A percentile compares a stretch with the other conserved stretches of the same genome.
Evolutionary conservation across 78 protist species (phyloP).

Genomic region (Dictyostelium firmibasis): DNA sequence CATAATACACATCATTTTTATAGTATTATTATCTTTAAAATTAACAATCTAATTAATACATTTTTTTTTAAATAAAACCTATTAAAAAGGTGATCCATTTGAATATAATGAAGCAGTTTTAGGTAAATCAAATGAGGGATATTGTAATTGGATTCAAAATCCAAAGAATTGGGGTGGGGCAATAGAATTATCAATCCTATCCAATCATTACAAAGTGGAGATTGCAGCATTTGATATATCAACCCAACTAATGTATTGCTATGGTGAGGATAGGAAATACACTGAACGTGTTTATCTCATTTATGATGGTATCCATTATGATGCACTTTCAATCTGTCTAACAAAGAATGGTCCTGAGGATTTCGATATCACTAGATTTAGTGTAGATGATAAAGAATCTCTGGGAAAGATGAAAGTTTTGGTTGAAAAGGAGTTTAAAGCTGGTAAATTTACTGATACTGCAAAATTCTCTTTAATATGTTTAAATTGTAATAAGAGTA

Average conservation of each 20-base stretch:
- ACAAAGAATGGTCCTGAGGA: conserved; percentile 14
- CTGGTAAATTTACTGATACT: conserved; percentile 64
- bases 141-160: conserved; percentile 67
- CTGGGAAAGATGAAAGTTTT: neutral
- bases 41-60: too few species aligned
- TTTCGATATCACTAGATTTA: conserved; percentile 37
- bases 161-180: conserved; percentile 78
- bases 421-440: conserved; percentile 41
- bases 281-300: conserved; percentile 39
- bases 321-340: conserved; percentile 40
- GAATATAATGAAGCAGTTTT: conserved; percentile 58
- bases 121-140: conserved; percentile 29
- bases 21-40: too few species aligned
- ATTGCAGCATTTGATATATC: conserved; percentile 74
- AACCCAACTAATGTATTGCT: conserved; percentile 35
- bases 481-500: conserved; percentile 47
- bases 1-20: too few species aligned
- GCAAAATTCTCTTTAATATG: conserved; percentile 26
- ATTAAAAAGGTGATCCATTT: conserved; percentile 43
- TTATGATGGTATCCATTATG: conserved; percentile 77
- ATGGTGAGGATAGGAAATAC: conserved; percentile 70
- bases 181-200: conserved; percentile 59
- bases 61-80: neutral
- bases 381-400: neutral
- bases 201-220: conserved; percentile 38